phyloP scores from a whole-genome alignment of 441 rosid species.

The Syzygium syzygioides region DNA sequence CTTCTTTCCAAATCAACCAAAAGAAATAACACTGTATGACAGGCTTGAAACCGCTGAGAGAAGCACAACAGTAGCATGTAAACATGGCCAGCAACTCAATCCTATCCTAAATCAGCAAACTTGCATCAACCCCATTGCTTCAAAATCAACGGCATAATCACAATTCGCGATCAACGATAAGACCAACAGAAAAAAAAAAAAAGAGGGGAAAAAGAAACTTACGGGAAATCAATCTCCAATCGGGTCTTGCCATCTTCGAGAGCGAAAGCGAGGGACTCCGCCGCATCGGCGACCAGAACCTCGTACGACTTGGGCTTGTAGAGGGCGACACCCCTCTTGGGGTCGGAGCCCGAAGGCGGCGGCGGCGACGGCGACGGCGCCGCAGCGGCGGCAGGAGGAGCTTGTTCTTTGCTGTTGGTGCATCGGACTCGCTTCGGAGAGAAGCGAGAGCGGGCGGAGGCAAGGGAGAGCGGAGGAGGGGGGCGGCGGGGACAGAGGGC shows the following conservation, averaged over 20 bases:
- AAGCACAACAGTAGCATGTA: background rate
- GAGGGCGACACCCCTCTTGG: slow-evolving; percentile 59
- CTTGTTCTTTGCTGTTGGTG: slow-evolving; percentile 10
- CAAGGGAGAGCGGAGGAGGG: background rate
- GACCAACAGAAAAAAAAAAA: background rate
- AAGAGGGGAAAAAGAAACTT: slow-evolving; percentile 2
- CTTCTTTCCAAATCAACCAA: background rate
- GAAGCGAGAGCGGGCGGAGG: background rate
- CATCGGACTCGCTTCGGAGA: slow-evolving; percentile 13
- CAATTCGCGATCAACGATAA: background rate
- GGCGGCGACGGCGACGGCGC: slow-evolving; percentile 4
- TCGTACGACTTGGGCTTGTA: slow-evolving; percentile 92
- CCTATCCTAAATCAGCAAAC: background rate
- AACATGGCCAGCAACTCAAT: background rate
- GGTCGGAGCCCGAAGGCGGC: slow-evolving; percentile 24
- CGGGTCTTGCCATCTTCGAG: slow-evolving; percentile 71
- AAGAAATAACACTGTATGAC: background rate
- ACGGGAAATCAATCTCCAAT: slow-evolving; percentile 92
- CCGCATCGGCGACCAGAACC: slow-evolving; percentile 76
- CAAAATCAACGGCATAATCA: background rate
- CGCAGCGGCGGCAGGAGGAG: background rate
- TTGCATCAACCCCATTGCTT: background rate
- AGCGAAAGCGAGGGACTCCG: slow-evolving; percentile 64
- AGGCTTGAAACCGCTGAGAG: background rate
- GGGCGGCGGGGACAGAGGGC: background rate